Evolutionary conservation across 306 rosid genomes (phyloP), one percentile per base, ranked within the genome.

Genomic region (Quercus engelmannii): DNA sequence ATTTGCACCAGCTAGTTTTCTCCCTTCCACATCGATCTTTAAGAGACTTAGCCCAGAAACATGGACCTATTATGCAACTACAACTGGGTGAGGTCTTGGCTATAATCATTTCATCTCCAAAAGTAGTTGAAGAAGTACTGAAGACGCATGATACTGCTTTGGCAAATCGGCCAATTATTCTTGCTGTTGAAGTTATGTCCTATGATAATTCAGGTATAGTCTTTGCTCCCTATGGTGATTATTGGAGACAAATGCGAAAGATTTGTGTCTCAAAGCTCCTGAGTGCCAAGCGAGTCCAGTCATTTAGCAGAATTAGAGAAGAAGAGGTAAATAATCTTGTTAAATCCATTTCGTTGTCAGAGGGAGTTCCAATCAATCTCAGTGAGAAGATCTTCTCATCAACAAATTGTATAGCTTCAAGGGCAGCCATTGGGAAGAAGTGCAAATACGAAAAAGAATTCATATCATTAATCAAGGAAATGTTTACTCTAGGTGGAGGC

Each of bases 261-360:
- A 54, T 73, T 26, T 52, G 62, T 13, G 64, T 73, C 46, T 18
- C 17, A 7, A 55, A 78, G 41, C 56, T 76, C 28, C 75, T 73
- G 18, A 21, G 41, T 6, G 1, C 55, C 3, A 41, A 63, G 20
- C 74, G 85, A 5, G 85, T 82, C 25, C 81, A 52, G 46, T 54
- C 78, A 1, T 77, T 72, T 20, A 17, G 75, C 19, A 63, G 56
- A 1, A 23, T 73, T 0, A 38, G 85, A 26, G 75, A 82, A 56
- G 82, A 82, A 52, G 85, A 82, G 75, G 70, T 54, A 0, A 3
- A 13, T 17, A 55, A 25, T 82, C 74, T 82, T 58, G 12, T 73
- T 0, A 62, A 52, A 21, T 79, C 74, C 17, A 31, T 65, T 14
- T 78, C 77, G 1, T 46, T 59, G 12, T 25, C 26, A 10, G n/a